phyloP scores from a whole-genome alignment of 2,329 filamentous ascomycete species.

The Alternaria burnsii region DNA sequence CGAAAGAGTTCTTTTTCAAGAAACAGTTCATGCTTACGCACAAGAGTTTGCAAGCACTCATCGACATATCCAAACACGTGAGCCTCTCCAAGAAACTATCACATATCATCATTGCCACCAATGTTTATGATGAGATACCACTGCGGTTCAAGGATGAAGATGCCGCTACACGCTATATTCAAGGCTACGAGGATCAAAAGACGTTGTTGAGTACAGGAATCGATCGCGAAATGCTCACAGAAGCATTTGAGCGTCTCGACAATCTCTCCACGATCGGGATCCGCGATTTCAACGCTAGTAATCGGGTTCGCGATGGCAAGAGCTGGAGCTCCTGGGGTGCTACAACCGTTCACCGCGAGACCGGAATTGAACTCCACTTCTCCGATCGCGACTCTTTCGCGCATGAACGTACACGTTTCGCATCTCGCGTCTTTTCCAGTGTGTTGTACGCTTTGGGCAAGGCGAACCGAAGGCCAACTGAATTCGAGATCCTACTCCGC shows the following conservation, averaged over 20 bases:
- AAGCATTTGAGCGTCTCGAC: constrained; percentile 64
- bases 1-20: constrained; percentile 70
- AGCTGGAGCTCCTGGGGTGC: constrained; percentile 67
- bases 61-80: constrained; percentile 53
- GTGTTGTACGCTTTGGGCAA: constrained; percentile 34
- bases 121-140: constrained; percentile 35
- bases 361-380: constrained; percentile 37
- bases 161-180: constrained; percentile 24
- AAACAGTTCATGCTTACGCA: constrained; percentile 71
- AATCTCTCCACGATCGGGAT: constrained; percentile 67
- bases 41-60: constrained; percentile 63
- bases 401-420: constrained; percentile 17
- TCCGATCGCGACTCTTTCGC: constrained; percentile 13
- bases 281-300: constrained; percentile 64
- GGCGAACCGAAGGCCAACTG: constrained; percentile 49
- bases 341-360: constrained; percentile 50
- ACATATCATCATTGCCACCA: constrained; percentile 61
- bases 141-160: constrained; percentile 25
- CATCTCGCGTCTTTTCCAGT: constrained; percentile 27
- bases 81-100: constrained; percentile 53
- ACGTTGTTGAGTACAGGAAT: constrained; percentile 54
- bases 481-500: constrained; percentile 60
- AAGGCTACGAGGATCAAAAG: constrained; percentile 33
- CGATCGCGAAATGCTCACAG: constrained; percentile 63
- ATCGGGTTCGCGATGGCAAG: constrained; percentile 60